phyloP scores from a whole-genome alignment of 805 yeast species.

The Metschnikowia noctiluminum region DNA sequence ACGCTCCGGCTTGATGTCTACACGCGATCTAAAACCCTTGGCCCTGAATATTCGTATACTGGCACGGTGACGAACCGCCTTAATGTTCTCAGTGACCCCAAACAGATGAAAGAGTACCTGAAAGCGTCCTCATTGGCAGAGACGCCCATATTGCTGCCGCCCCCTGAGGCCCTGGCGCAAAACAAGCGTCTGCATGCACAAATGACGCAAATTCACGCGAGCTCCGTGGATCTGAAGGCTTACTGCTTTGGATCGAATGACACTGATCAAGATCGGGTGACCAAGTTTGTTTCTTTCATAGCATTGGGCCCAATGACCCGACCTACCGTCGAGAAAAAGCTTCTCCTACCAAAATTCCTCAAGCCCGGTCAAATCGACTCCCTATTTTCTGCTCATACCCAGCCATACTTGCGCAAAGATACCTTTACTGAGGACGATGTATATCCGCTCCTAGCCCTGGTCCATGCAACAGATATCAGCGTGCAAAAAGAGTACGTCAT shows the following conservation, averaged over 20 bases:
- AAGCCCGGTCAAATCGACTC: conserved; percentile 13
- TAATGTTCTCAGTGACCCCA: conserved; percentile 30
- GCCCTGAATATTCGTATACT: conserved; percentile 18
- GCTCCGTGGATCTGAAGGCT: conserved; percentile 10
- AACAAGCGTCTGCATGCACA: neutral
- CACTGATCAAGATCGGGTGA: conserved; percentile 4
- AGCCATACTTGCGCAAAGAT: conserved; percentile 27
- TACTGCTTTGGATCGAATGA: conserved; percentile 11
- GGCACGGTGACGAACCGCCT: conserved; percentile 33
- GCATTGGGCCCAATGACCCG: conserved; percentile 20
- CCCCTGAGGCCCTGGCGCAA: neutral
- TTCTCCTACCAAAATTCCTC: conserved; percentile 8
- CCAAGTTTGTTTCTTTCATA: conserved; percentile 14
- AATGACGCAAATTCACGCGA: neutral
- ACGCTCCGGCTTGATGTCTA: conserved; percentile 36
- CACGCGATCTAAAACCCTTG: conserved; percentile 12
- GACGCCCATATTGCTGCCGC: neutral
- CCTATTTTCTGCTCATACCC: conserved; percentile 29
- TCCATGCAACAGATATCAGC: conserved; percentile 7
- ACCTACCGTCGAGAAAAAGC: conserved; percentile 5
- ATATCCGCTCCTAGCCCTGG: conserved; percentile 21
- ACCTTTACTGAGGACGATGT: conserved; percentile 27
- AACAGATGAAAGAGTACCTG: conserved; percentile 23
- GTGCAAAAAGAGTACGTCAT: conserved; percentile 15
- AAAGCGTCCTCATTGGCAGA: conserved; percentile 1